Conservation (phyloP, 2,329 filamentous ascomycete species). For the Colletotrichum trifolii region DNA sequence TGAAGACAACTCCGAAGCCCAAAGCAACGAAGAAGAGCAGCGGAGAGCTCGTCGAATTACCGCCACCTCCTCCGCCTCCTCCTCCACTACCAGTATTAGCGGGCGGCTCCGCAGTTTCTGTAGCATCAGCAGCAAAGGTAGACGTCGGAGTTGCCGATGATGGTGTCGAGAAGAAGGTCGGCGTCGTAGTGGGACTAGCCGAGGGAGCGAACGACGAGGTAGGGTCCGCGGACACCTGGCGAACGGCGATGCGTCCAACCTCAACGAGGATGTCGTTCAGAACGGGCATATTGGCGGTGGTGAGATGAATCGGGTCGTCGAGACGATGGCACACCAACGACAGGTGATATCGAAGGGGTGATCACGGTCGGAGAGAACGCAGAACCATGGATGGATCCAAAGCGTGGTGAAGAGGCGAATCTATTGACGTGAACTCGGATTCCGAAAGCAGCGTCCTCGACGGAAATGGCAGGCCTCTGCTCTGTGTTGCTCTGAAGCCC, state of each 20-base stretch:
- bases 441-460: conserved; percentile 33
- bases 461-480: conserved; percentile 24
- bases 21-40: conserved; percentile 88
- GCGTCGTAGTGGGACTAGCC: conserved; percentile 39
- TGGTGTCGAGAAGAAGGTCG: conserved; percentile 17
- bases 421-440: conserved; percentile 17
- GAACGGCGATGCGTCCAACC: conserved; percentile 50
- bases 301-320: background rate
- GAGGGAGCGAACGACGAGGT: conserved; percentile 37
- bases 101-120: conserved; percentile 28
- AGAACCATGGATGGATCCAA: conserved; percentile 26
- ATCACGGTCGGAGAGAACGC: conserved; percentile 25
- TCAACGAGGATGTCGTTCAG: conserved; percentile 51
- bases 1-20: conserved; percentile 98
- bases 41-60: conserved; percentile 53
- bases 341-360: conserved; percentile 22
- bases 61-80: conserved; percentile 30
- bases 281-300: conserved; percentile 46
- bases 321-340: conserved; percentile 14
- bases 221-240: conserved; percentile 37
- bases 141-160: background rate
- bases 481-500: background rate
- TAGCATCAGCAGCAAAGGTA: conserved; percentile 3
- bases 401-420: conserved; percentile 7
- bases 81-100: conserved; percentile 4